phyloP scores from a whole-genome alignment of 78 protist species.

The Dictyostelium discoideum region DNA sequence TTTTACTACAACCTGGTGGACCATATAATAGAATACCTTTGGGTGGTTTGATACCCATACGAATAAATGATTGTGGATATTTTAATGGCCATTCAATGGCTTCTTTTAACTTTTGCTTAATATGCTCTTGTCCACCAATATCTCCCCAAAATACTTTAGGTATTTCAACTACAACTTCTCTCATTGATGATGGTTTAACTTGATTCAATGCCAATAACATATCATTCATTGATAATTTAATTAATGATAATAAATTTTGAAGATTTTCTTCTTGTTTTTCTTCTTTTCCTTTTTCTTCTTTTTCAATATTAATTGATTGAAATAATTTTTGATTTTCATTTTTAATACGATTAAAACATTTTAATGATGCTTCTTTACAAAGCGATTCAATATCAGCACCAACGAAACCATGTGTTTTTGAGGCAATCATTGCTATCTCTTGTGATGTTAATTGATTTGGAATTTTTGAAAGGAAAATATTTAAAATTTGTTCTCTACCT shows the following conservation, averaged over 20 bases:
- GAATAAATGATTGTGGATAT: constrained; percentile 89
- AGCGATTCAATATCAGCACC: constrained; percentile 96
- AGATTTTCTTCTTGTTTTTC: neutral
- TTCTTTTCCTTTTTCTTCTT: neutral
- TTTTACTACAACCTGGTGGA: constrained; percentile 98
- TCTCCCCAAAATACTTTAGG: constrained; percentile 95
- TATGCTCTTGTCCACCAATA: constrained; percentile 97
- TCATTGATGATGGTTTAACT: constrained; percentile 79
- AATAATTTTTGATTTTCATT: neutral
- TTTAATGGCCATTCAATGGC: constrained; percentile 97
- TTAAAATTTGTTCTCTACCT: constrained; percentile 77
- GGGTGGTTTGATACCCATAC: constrained; percentile 96
- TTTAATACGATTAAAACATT: constrained; percentile 79
- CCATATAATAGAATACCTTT: constrained; percentile 96
- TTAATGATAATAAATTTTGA: neutral
- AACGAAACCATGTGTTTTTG: constrained; percentile 89
- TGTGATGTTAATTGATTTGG: constrained; percentile 25
- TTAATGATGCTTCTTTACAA: constrained; percentile 89
- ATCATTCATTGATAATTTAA: constrained; percentile 32
- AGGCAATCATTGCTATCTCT: constrained; percentile 63
- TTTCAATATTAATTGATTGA: neutral
- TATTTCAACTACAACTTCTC: constrained; percentile 77
- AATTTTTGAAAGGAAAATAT: neutral
- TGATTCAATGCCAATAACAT: constrained; percentile 11
- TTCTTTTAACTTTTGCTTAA: constrained; percentile 90